Conservation (phyloP, 2,329 filamentous ascomycete genomes). For the Alternaria sp. region DNA sequence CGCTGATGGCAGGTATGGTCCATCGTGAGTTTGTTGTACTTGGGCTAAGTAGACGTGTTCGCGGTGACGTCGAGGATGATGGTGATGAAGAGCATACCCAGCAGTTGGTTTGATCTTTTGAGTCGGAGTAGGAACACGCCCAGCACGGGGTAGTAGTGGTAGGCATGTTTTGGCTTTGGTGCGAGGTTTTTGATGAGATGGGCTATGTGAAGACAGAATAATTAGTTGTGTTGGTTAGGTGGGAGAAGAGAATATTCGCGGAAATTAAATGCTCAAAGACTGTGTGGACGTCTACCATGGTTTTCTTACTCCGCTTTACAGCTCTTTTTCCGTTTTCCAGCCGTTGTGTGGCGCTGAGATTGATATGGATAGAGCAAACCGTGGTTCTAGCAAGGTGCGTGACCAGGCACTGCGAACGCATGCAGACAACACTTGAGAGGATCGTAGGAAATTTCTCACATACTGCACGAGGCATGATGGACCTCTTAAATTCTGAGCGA, state of each 20-base stretch:
- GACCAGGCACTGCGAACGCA: neutral
- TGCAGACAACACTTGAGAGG: neutral
- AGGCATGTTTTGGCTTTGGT: neutral
- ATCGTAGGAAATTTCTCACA: neutral
- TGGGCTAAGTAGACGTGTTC: neutral
- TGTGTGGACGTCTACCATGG: neutral
- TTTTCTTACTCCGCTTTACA: neutral
- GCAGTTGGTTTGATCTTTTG: neutral
- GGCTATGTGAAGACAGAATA: neutral
- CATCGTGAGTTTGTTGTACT: neutral
- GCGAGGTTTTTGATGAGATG: neutral
- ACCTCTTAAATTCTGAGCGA: neutral
- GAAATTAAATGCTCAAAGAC: neutral
- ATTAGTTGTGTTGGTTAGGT: neutral
- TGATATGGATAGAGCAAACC: neutral
- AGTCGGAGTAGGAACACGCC: conserved; percentile 3
- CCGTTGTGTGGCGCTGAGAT: neutral
- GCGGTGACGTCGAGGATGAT: neutral
- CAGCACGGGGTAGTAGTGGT: neutral
- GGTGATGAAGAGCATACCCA: neutral
- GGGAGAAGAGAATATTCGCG: neutral
- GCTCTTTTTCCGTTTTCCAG: neutral
- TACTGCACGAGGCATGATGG: neutral
- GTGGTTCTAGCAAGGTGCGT: neutral
- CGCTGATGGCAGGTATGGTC: conserved; percentile 1